Conservation (phyloP, 306 rosid genomes). For the Prinsepia uniflora region DNA sequence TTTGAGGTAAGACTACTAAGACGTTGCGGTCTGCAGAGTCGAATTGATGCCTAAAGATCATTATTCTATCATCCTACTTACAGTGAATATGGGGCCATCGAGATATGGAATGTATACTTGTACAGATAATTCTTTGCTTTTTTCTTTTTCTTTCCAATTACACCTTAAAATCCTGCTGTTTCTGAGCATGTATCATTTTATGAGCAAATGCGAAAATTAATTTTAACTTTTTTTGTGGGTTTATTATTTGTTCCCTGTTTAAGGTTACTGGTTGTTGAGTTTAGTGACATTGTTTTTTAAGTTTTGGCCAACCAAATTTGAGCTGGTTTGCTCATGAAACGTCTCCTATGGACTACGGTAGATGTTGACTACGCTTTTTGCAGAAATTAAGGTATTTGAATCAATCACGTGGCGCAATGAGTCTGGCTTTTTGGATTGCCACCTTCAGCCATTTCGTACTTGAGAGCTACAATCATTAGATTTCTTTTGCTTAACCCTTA, state of each 20-base stretch:
- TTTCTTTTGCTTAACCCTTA: too few species aligned
- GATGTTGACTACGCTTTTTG: constrained; percentile 5
- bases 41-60: constrained; percentile 13
- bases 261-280: neutral
- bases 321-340: neutral
- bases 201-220: constrained; percentile 1
- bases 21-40: constrained; percentile 13
- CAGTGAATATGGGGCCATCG: constrained; percentile 20
- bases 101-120: constrained; percentile 40
- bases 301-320: neutral
- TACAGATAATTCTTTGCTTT: constrained; percentile 35
- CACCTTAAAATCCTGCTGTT: neutral
- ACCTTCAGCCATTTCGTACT: constrained; percentile 16
- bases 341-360: neutral
- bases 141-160: neutral
- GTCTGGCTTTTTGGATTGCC: constrained; percentile 2
- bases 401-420: constrained; percentile 26
- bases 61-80: constrained; percentile 9
- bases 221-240: neutral
- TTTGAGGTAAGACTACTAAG: constrained; percentile 28
- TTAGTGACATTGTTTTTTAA: too few species aligned
- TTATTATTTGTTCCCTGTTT: neutral
- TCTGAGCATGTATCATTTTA: neutral
- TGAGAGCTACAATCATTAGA: constrained; percentile 10
- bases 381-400: constrained; percentile 13